Evolutionary conservation across 495 filamentous ascomycete species (phyloP).

Genomic region (Lentithecium fluviatile): DNA sequence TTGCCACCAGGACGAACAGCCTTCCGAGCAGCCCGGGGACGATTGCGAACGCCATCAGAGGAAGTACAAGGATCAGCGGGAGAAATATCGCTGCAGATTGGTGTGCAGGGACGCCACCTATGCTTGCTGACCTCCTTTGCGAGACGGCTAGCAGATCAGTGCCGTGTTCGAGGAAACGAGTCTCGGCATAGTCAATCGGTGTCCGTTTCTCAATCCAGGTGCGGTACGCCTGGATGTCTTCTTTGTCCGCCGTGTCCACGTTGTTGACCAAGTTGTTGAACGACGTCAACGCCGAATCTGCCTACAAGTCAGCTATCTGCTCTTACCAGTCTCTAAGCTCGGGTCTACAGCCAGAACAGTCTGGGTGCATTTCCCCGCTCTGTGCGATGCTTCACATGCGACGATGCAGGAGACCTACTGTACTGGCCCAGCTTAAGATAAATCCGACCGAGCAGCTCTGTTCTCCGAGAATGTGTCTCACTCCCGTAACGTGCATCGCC

Average conservation of each 20-base stretch:
- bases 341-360: too few species aligned
- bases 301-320: conserved; percentile 1
- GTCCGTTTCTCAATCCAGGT: conserved; percentile 60
- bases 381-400: neutral
- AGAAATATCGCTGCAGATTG: conserved; percentile 31
- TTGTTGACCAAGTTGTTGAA: conserved; percentile 58
- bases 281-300: conserved; percentile 69
- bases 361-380: too few species aligned
- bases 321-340: conserved; percentile 1
- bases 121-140: conserved; percentile 19
- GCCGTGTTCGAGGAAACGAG: conserved; percentile 63
- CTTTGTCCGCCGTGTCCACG: conserved; percentile 54
- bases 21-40: conserved; percentile 32
- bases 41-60: conserved; percentile 32
- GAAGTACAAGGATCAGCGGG: conserved; percentile 27
- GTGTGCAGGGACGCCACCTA: conserved; percentile 24
- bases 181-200: conserved; percentile 66
- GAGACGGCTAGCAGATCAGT: conserved; percentile 56
- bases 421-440: conserved; percentile 79
- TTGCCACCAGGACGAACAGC: conserved; percentile 32
- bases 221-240: conserved; percentile 64
- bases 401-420: conserved; percentile 55
- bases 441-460: conserved; percentile 67
- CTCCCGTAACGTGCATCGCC: conserved; percentile 63
- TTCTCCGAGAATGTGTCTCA: conserved; percentile 70